phyloP scores from a whole-genome alignment of 805 yeast species.

The Spathaspora passalidarum region DNA sequence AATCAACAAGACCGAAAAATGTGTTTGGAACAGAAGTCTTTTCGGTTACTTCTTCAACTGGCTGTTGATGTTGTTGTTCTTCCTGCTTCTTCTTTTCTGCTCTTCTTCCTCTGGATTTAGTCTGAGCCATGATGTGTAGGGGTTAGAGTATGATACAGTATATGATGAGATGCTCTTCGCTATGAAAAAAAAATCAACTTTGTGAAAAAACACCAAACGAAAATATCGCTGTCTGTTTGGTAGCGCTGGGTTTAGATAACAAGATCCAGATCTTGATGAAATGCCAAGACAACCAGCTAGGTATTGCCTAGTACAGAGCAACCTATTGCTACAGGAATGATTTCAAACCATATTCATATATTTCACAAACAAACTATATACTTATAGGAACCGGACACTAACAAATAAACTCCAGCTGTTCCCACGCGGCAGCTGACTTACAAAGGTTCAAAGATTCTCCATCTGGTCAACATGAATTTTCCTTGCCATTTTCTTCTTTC shows the following conservation, averaged over 20 bases:
- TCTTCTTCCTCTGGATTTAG: slow-evolving; percentile 43
- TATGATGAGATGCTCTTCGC: slow-evolving; percentile 4
- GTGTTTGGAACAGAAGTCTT: slow-evolving; percentile 14
- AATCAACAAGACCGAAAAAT: slow-evolving; percentile 87
- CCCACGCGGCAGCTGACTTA: neutral
- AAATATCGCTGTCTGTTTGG: too few relatives aligned
- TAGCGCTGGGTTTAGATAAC: too few relatives aligned
- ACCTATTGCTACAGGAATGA: neutral
- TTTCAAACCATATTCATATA: neutral
- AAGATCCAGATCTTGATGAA: too few relatives aligned
- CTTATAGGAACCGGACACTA: neutral
- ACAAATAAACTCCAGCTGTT: neutral
- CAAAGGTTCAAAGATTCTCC: neutral
- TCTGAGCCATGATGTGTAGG: slow-evolving; percentile 11
- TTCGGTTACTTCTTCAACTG: slow-evolving; percentile 4
- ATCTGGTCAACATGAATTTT: neutral
- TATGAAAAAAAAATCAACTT: neutral
- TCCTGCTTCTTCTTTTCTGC: slow-evolving; percentile 22
- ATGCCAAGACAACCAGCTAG: too few relatives aligned
- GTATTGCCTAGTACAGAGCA: neutral
- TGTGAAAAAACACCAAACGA: neutral
- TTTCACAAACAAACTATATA: neutral
- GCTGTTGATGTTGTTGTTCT: neutral
- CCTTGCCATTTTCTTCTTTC: slow-evolving; percentile 1
- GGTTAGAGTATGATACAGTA: neutral